A percentile compares a stretch with the other conserved stretches of the same genome.
Evolutionary conservation across 164 flowering plant genomes (phyloP).

Genomic region (grape (Vitis vinifera)): DNA sequence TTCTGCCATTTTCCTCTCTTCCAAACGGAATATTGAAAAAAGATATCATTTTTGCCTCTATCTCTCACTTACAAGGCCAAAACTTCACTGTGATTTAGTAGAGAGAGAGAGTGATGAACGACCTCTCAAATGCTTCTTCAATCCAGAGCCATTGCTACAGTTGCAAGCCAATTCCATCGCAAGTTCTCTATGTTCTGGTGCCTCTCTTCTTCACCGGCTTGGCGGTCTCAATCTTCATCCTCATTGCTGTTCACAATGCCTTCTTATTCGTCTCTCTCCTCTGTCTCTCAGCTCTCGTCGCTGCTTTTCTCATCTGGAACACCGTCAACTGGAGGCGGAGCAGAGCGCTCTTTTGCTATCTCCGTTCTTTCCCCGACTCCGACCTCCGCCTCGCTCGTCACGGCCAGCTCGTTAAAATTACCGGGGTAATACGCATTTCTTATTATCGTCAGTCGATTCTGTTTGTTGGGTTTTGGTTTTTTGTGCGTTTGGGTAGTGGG

Average conservation of each 20-base stretch:
- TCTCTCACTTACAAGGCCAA: no score
- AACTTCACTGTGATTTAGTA: neutral
- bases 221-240: conserved; percentile 46
- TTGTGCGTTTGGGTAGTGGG: neutral
- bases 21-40: no score
- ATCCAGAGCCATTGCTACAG: conserved; percentile 18
- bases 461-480: conserved; percentile 4
- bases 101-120: conserved; percentile 38
- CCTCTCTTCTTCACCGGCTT: conserved; percentile 39
- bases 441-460: conserved; percentile 1
- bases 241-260: conserved; percentile 53
- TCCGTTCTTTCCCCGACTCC: conserved; percentile 49
- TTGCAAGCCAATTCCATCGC: conserved; percentile 37
- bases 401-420: conserved; percentile 69
- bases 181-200: conserved; percentile 30
- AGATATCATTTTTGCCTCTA: no score
- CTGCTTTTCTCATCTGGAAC: conserved; percentile 50
- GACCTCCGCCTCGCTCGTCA: conserved; percentile 49
- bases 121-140: conserved; percentile 34
- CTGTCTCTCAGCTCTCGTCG: conserved; percentile 36
- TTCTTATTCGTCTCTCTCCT: conserved; percentile 39
- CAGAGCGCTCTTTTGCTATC: conserved; percentile 34
- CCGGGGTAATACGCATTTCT: conserved; percentile 40
- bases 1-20: no score
- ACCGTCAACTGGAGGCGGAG: conserved; percentile 18